Evolutionary conservation across 2,329 filamentous ascomycete genomes (phyloP).

Genomic region (Colletotrichum sp.): DNA sequence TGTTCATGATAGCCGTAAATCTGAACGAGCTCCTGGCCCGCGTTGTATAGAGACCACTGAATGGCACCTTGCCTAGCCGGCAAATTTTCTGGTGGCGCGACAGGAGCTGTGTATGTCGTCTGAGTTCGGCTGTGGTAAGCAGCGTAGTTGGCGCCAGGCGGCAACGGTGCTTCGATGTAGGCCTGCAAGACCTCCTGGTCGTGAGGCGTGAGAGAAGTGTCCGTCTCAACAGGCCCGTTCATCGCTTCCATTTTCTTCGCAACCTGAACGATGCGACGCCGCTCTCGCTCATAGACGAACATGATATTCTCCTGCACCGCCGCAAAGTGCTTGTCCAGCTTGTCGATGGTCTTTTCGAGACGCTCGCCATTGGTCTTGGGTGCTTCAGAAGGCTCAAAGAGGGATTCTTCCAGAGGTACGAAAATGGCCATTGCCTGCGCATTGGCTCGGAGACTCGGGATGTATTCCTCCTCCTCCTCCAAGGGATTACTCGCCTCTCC

Average conservation of each 20-base stretch:
- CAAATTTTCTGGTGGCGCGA: not conserved
- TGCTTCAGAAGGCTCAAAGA: slow-evolving; percentile 29
- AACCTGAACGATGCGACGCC: slow-evolving; percentile 29
- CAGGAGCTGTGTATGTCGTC: not conserved
- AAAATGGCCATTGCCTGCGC: slow-evolving; percentile 30
- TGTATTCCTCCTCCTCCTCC: slow-evolving; percentile 13
- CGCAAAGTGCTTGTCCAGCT: slow-evolving; percentile 32
- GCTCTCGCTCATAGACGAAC: slow-evolving; percentile 38
- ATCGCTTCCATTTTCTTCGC: slow-evolving; percentile 20
- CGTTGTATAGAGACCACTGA: slow-evolving; percentile 22
- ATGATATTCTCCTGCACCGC: slow-evolving; percentile 35
- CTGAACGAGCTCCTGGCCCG: slow-evolving; percentile 23
- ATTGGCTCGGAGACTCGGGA: slow-evolving; percentile 28
- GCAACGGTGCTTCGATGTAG: not conserved
- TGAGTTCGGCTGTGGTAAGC: not conserved
- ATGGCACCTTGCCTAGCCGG: slow-evolving; percentile 6
- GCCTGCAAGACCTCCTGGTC: not conserved
- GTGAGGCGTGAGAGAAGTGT: not conserved
- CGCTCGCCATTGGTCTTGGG: slow-evolving; percentile 31
- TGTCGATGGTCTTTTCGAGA: slow-evolving; percentile 31
- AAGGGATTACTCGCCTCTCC: not conserved
- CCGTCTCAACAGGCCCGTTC: not conserved
- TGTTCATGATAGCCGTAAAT: slow-evolving; percentile 25
- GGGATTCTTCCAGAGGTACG: slow-evolving; percentile 34
- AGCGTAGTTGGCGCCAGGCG: not conserved